Base-by-base conservation (phyloP, 2,329 filamentous ascomycete species). In the Ceratocystis lukuohia region DNA sequence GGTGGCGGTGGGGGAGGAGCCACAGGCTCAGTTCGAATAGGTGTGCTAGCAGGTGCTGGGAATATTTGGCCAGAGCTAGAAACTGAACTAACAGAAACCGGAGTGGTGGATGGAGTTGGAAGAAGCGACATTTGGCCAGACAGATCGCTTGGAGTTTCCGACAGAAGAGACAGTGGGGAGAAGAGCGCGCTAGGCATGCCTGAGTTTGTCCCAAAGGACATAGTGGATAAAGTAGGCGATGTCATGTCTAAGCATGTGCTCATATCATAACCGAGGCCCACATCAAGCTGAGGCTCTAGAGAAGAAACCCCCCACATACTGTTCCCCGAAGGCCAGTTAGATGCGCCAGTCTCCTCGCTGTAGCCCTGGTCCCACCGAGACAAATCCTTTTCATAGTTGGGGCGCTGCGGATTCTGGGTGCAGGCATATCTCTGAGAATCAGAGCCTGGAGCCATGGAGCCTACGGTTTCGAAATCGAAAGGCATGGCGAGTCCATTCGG, bases 31-130 rank as follows among this genome's bases (percentile, higher is more conserved):
- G 46, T 41, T 12, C 65, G 66, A 20, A 45, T 61, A 17, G 66
- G 66, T 37, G 66, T 59, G 41, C 46, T 61, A 17, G 46, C 45
- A 22, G 66, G 66, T 2, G 64, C 65, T 15, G 66, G 66, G 61
- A 68, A 68, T 2, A 68, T 68, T 20, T 65, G 63, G 12, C 63
- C 63, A 17, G 66, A 66, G 37, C 66, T 57, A 46, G 64, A 64
- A 22, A 65, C 25, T n/a, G 66, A 68, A 6, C 62, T 33, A 12
- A 68, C 46, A 8, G 66, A 68, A 22, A 68, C 66, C 1, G 66
- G 66, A 3, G 66, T 68, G 33, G 66, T 68, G 25, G 66, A 68
- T 22, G 66, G 66, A 20, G 66, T 68, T 15, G 66, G 66, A 17
- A 65, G 48, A 12, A 68, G 53, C 1, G 63, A 65, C 4, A 44